Base-by-base conservation (phyloP, 306 rosid genomes). In the Echinosophora koreensis region DNA sequence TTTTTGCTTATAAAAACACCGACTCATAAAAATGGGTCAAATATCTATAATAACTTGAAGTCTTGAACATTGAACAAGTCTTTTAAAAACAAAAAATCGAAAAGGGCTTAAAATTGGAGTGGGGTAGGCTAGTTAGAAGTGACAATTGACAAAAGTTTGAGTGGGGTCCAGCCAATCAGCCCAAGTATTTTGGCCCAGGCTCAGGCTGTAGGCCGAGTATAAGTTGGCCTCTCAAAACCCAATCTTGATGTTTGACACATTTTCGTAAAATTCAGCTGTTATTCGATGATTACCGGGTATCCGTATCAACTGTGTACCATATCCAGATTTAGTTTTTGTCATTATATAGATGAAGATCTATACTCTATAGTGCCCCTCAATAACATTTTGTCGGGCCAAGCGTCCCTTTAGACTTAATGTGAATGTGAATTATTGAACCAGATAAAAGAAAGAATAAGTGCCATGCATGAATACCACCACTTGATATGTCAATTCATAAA, bases 341-440 rank as follows among this genome's bases (percentile, higher is more conserved):
- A 69, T 69, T 17, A 58, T 59, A 58, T 2, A 17, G 55, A 61
- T 44, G 38, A 35, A 37, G 32, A 30, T 30, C 55, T 17, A 67
- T n/a, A 38, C 1, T 30, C 55, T 17, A 67, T n/a, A 38, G 50
- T 22, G 71, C 62, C 55, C 8, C 41, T 3, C 12, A 55, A 65
- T 62, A 57, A 59, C 55, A 76, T 18, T 52, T 52, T 61, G 68
- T 61, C 56, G 56, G 68, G 52, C 68, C 44, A 62, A 22, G 71
- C 13, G 52, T 82, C 63, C 63, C 62, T 37, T 15, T 58, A 32
- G 27, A 46, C 38, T 61, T 39, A 35, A 17, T 59, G 27, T 51
- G 60, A 68, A 50, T 46, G 15, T 52, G 61, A 54, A 68, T 61
- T 81, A 69, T 81, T 81, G 82, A 41, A 77, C 50, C 38, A 54